phyloP scores from a whole-genome alignment of 2,329 filamentous ascomycete genomes.

The Penicillium sp. region DNA sequence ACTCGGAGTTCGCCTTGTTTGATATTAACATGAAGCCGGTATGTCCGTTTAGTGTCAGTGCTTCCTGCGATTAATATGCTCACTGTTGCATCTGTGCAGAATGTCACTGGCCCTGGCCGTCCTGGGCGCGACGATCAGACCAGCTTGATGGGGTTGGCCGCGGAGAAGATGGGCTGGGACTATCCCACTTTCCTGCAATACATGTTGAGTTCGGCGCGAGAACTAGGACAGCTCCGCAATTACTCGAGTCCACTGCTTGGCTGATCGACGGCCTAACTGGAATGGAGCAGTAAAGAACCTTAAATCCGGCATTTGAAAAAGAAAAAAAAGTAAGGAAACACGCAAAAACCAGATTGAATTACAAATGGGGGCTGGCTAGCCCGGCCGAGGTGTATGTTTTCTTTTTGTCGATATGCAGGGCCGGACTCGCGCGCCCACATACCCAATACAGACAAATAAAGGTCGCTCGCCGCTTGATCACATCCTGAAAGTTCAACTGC shows the following conservation, averaged over 20 bases:
- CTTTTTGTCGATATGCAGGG: slow-evolving; percentile 8
- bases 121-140: slow-evolving; percentile 50
- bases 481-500: too few species aligned
- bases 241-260: slow-evolving; percentile 7
- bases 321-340: not conserved
- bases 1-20: slow-evolving; percentile 47
- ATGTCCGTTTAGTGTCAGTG: slow-evolving; percentile 19
- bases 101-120: slow-evolving; percentile 50
- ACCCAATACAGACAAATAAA: too few species aligned
- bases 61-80: not conserved
- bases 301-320: too few species aligned
- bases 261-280: not conserved
- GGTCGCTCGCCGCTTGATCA: too few species aligned
- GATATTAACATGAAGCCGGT: slow-evolving; percentile 55
- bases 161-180: slow-evolving; percentile 45
- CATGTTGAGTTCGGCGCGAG: slow-evolving; percentile 25
- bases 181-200: slow-evolving; percentile 40
- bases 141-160: slow-evolving; percentile 48
- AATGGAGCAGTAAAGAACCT: too few species aligned
- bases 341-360: not conserved
- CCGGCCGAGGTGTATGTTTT: slow-evolving; percentile 7
- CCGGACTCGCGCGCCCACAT: too few species aligned
- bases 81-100: slow-evolving; percentile 27
- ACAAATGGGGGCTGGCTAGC: too few species aligned
- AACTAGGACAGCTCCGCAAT: slow-evolving; percentile 9